Percentiles rank a stretch among this genome's conserved stretches.
These are phyloP conservation scores for Populus hybrid DNA, from an alignment of 441 rosid species.

Conservation along the genomic window DNA sequence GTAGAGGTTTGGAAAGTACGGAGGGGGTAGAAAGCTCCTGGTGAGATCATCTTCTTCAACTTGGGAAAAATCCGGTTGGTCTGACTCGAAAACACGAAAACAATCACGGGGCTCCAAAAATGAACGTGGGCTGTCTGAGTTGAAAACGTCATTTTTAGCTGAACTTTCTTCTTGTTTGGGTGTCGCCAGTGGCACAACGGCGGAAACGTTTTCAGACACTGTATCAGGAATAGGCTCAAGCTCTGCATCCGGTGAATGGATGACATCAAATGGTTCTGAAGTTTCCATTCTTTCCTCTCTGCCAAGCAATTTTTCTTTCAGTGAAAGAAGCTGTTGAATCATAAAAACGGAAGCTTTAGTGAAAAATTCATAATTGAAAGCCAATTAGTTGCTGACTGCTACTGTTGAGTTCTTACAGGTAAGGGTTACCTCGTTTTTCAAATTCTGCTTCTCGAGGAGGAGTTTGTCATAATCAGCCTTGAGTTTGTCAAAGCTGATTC, in stretches of 20 bases:
- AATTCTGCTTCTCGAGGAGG: constrained; percentile 37
- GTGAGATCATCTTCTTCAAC: constrained; percentile 41
- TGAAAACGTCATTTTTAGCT: constrained; percentile 37
- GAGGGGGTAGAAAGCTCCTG: constrained; percentile 29
- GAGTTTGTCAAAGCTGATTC: constrained; percentile 49
- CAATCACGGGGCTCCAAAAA: constrained; percentile 43
- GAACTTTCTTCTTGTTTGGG: constrained; percentile 42
- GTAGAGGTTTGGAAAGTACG: constrained; percentile 24
- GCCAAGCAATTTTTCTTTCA: constrained; percentile 32
- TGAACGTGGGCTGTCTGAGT: constrained; percentile 44
- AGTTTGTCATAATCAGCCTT: constrained; percentile 49
- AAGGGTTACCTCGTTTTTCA: constrained; percentile 46
- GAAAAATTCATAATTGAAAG: neutral
- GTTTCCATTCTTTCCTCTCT: constrained; percentile 20
- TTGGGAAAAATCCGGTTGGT: constrained; percentile 41
- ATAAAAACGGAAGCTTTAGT: neutral
- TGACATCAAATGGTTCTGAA: constrained; percentile 15
- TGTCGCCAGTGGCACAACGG: constrained; percentile 2
- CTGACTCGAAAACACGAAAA: constrained; percentile 33
- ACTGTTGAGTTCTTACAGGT: neutral
- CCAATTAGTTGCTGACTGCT: neutral
- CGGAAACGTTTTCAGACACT: neutral
- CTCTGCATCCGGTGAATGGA: constrained; percentile 12
- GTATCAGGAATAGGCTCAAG: constrained; percentile 5
- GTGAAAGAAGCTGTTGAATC: constrained; percentile 25